Evolutionary conservation across 2,329 filamentous ascomycete genomes (phyloP), one percentile per base, ranked within the genome.

Genomic region (Trichoderma aggressivum): DNA sequence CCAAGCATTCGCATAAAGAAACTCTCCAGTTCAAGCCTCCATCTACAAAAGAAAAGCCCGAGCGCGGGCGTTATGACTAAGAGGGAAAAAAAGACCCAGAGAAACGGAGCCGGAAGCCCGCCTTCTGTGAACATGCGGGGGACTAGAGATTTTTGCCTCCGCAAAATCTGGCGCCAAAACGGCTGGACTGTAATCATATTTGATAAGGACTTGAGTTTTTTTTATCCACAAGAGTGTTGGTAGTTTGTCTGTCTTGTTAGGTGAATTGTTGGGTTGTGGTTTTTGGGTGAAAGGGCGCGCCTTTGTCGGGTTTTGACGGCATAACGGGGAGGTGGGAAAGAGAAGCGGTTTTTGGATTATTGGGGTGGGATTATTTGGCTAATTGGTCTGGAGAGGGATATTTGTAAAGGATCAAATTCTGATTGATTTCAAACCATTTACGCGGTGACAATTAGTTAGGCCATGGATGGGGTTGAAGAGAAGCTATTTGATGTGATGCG

Each of bases 241-340:
- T 53, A 24, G 7, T 53, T 14, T 12, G 1, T 24, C 12, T 11
- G 5, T 12, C 47, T 11, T 24, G 24, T 53, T 18, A 1, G 11
- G 12, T 3, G 47, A 21, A 14, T 24, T 18, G 16, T 14, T 6
- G 18, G 30, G 18, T 7, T 55, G 26, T 12, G 14, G 24, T 55
- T 55, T 50, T 24, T 50, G 43, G 8, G 39, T 43, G n/a, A 53
- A 53, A 53, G 47, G 47, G 62, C 62, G 62, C 62, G 47, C 47
- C 62, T 34, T 53, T 65, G 62, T 10, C 30, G 62, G 62, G 47
- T 39, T 65, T 56, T 55, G 62, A 36, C 47, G 62, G 62, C 62
- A 55, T 55, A 65, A 11, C 24, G 62, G 24, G 21, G 21, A 28
- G n/a, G n/a, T 12, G 28, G 36, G 36, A 62, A 8, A 8, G 60